phyloP scores from a whole-genome alignment of 106 monocot genomes.

The Hemerocallis citrina region DNA sequence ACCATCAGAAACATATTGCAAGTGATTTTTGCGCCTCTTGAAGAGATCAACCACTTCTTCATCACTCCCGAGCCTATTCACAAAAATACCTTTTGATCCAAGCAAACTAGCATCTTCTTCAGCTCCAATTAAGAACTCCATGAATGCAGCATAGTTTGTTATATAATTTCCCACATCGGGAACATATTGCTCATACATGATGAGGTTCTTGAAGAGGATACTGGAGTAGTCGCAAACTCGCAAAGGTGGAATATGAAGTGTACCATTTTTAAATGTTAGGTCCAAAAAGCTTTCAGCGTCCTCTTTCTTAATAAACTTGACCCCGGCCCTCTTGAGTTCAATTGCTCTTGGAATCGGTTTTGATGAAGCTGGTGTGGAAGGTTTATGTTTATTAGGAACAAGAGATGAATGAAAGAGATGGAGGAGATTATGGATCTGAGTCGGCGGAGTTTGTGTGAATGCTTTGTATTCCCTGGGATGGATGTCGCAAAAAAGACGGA shows the following conservation, averaged over 20 bases:
- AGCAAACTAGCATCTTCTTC: conserved; percentile 1
- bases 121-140: neutral
- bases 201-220: neutral
- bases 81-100: neutral
- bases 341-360: conserved; percentile 2
- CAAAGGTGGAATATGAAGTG: neutral
- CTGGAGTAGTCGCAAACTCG: neutral
- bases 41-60: conserved; percentile 1
- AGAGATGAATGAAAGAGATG: conserved; percentile 1
- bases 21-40: neutral
- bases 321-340: neutral
- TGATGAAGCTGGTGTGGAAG: neutral
- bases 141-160: neutral
- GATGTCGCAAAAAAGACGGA: conserved; percentile 2
- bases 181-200: neutral
- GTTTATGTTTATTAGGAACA: neutral
- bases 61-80: neutral
- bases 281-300: neutral
- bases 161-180: neutral
- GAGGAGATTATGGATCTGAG: neutral
- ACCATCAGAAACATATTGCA: neutral
- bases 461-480: neutral
- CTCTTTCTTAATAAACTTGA: neutral
- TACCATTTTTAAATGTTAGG: neutral
- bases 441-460: neutral